Percentiles rank a stretch among this genome's conserved stretches.
Conservation (phyloP, 306 rosid genomes). For the Carpinus fangiana region DNA sequence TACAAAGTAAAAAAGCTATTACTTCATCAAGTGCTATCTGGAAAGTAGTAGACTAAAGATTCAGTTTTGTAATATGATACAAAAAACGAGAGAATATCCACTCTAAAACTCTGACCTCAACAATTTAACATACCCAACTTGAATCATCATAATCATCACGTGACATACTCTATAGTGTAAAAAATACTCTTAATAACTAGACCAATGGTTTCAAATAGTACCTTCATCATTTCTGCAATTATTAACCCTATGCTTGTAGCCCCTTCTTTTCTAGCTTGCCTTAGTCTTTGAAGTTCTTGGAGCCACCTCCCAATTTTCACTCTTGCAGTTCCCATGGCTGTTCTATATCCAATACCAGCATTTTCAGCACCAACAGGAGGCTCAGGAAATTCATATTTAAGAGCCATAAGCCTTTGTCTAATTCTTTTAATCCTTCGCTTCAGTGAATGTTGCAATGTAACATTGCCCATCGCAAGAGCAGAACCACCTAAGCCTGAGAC, state of each 20-base stretch:
- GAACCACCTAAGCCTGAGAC: slow-evolving; percentile 52
- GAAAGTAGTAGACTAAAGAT: not conserved
- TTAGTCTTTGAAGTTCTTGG: slow-evolving; percentile 94
- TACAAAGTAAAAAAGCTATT: slow-evolving; percentile 1
- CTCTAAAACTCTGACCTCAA: not conserved
- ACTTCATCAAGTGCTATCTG: not conserved
- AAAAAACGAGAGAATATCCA: not conserved
- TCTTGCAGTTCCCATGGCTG: slow-evolving; percentile 84
- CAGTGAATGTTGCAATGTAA: slow-evolving; percentile 65
- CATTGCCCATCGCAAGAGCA: slow-evolving; percentile 57
- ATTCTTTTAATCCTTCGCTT: slow-evolving; percentile 93
- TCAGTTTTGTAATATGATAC: not conserved
- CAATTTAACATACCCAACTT: slow-evolving; percentile 10
- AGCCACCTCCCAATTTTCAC: slow-evolving; percentile 96
- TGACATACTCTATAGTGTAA: not conserved
- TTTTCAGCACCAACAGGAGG: slow-evolving; percentile 77
- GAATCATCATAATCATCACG: not conserved
- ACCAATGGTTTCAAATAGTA: slow-evolving; percentile 26
- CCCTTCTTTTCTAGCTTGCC: slow-evolving; percentile 99
- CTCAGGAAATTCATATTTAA: slow-evolving; percentile 84
- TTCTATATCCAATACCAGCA: slow-evolving; percentile 89
- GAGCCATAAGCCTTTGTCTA: slow-evolving; percentile 95
- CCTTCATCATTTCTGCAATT: slow-evolving; percentile 94
- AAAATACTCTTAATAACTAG: not conserved
- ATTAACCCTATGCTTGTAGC: slow-evolving; percentile 88